Evolutionary conservation across 768 basidiomycete genomes (phyloP).

Genomic region (Leccinum subgranulosum): DNA sequence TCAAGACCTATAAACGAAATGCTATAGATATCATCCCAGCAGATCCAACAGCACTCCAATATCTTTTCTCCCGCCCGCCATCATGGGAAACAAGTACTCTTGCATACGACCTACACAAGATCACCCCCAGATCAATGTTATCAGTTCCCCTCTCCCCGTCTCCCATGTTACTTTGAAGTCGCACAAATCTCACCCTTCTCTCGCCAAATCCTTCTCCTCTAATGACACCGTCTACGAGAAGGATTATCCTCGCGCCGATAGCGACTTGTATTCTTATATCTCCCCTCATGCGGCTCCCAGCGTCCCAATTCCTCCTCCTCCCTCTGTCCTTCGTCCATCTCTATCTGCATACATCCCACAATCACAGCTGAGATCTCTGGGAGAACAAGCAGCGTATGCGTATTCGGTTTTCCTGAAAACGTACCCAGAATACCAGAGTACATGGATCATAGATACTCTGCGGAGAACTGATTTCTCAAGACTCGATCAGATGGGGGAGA

Average conservation of each 20-base stretch:
- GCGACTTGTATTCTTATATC: constrained; percentile 1
- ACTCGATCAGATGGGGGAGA: constrained; percentile 60
- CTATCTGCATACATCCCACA: constrained; percentile 28
- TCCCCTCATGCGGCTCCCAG: background rate
- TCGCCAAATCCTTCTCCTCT: constrained; percentile 36
- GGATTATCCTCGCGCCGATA: constrained; percentile 10
- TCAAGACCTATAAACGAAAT: constrained; percentile 17
- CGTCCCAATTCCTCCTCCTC: background rate
- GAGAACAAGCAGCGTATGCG: constrained; percentile 39
- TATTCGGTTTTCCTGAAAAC: constrained; percentile 46
- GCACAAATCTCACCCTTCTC: constrained; percentile 34
- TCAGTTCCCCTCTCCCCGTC: constrained; percentile 11
- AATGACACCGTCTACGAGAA: constrained; percentile 40
- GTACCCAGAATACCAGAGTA: constrained; percentile 57
- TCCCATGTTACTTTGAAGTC: constrained; percentile 41
- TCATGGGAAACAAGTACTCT: constrained; percentile 34
- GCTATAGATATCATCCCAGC: background rate
- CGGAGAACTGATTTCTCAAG: constrained; percentile 60
- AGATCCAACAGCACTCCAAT: background rate
- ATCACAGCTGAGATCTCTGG: constrained; percentile 17
- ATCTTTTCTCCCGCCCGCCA: background rate
- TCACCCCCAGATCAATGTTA: constrained; percentile 2
- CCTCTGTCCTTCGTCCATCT: constrained; percentile 4
- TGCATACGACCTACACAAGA: constrained; percentile 9
- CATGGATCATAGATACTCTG: constrained; percentile 69